Evolutionary conservation across 2,329 filamentous ascomycete species (phyloP), one percentile per base, ranked within the genome.

Genomic region (Gliomastix tumulicola): DNA sequence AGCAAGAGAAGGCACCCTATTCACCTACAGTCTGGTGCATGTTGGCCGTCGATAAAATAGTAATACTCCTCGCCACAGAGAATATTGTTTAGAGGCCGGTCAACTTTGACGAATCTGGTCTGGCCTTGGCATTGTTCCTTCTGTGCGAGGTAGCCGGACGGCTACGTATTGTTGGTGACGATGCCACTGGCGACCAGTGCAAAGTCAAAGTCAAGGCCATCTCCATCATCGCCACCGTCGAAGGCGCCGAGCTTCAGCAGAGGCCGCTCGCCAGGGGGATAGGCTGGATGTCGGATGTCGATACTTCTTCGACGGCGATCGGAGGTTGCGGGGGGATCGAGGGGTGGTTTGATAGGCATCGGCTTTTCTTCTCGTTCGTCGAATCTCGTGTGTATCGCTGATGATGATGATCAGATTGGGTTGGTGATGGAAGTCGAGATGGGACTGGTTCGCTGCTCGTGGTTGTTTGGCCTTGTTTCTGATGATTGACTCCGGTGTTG

Each of bases 141-240:
- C n/a, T 15, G 15, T 12, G 6, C 16, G 12, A 16, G 30, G 28
- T n/a, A 39, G 15, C 32, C 32, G 22, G 10, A 25, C 20, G 20
- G 13, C 37, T 32, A 39, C 18, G 8, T 39, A 17, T 39, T 39
- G 11, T 28, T 32, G 11, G 23, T 31, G 7, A 39, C 15, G 17
- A 39, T 39, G 17, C 37, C 19, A 31, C 37, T 35, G 19, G 37
- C 32, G 11, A 39, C 13, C 18, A 38, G 32, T 6, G 32, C 37
- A 13, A 32, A 35, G 16, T 39, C 32, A 17, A 35, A 35, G 23
- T 35, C 37, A n/a, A 35, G 19, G 9, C 22, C 37, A 7, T 12
- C 7, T 4, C 21, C 37, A 17, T 30, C n/a, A 13, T n/a, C n/a
- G 15, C 20, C 21, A 5, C 25, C n/a, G 18, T 35, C 37, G 21